Conservation (phyloP, 768 basidiomycete genomes). For the Galerina marginata region DNA sequence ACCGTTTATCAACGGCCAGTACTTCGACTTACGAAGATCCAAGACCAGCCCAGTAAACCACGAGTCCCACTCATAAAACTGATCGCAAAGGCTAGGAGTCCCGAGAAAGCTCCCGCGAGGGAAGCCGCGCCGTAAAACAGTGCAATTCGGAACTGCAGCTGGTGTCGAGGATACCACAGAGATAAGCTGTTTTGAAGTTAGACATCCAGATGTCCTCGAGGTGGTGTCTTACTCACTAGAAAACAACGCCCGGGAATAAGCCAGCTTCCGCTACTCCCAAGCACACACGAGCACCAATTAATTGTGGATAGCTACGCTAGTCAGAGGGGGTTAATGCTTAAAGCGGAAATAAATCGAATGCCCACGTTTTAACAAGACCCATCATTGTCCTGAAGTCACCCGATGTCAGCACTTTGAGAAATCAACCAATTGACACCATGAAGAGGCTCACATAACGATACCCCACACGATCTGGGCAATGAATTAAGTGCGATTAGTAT, state of each 20-base stretch:
- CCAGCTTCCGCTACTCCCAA: conserved; percentile 75
- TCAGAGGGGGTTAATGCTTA: neutral
- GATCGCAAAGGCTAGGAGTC: conserved; percentile 61
- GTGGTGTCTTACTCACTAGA: conserved; percentile 54
- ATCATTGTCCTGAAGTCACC: conserved; percentile 54
- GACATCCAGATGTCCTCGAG: neutral
- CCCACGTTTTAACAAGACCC: conserved; percentile 71
- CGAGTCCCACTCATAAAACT: conserved; percentile 53
- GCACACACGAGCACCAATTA: conserved; percentile 60
- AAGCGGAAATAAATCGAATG: neutral
- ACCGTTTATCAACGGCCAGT: neutral
- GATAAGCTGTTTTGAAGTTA: conserved; percentile 47
- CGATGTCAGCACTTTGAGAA: conserved; percentile 1
- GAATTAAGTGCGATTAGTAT: neutral
- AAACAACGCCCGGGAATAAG: conserved; percentile 74
- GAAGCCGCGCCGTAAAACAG: conserved; percentile 72
- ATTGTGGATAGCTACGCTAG: conserved; percentile 57
- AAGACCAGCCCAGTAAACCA: conserved; percentile 62
- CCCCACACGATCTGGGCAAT: conserved; percentile 63
- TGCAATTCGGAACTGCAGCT: conserved; percentile 62
- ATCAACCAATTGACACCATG: neutral
- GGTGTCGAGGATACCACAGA: conserved; percentile 71
- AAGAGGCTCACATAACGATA: conserved; percentile 53
- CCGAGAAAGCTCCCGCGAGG: conserved; percentile 66
- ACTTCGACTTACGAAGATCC: conserved; percentile 60